Base-by-base conservation (phyloP, 805 yeast genomes). In the Saccharomycopsis olivae region DNA sequence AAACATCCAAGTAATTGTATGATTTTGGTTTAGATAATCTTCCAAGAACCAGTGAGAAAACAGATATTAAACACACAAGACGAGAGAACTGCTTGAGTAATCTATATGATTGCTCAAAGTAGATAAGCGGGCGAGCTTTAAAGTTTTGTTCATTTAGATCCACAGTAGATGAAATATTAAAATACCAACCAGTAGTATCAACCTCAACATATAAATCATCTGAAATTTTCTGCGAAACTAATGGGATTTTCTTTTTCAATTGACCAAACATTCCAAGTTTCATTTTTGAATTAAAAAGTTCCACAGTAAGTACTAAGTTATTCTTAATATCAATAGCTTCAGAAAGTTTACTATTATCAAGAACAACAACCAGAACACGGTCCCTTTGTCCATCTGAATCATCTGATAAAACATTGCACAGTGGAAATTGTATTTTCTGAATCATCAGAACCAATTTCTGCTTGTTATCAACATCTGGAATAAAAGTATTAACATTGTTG, bases 271-370 rank as follows among this genome's bases (percentile, higher is more conserved):
- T 10, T 31, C 39, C 35, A 14, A 45, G 25, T 15, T 23, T 35
- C 46, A 45, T 42, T 15, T 36, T 37, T 4, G 35, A 28, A 23
- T 39, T 36, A 18, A 19, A 29, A 16, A 45, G 29, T 23, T 33
- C 43, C 10, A 43, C 44, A n/a, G 43, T 36, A n/a, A 45, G 24
- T 3, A 45, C 23, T 38, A 45, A 33, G 23, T 38, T 38, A 14
- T 36, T 25, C 18, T 42, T 38, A 1, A 44, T 25, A 13, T 15
- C 27, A 5, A 13, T 20, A 5, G 16, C 10, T 3, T 19, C 17
- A 21, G 36, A 16, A 2, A 41, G 35, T 5, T 33, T 18, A 13
- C 24, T 28, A 19, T 38, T 44, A 33, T 38, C 40, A n/a, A 44
- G 28, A 9, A 44, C 19, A 24, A 44, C 39, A n/a, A 44, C 17